Evolutionary conservation across 1,284 basidiomycete species (phyloP).

Genomic region (Golubevia sp.): DNA sequence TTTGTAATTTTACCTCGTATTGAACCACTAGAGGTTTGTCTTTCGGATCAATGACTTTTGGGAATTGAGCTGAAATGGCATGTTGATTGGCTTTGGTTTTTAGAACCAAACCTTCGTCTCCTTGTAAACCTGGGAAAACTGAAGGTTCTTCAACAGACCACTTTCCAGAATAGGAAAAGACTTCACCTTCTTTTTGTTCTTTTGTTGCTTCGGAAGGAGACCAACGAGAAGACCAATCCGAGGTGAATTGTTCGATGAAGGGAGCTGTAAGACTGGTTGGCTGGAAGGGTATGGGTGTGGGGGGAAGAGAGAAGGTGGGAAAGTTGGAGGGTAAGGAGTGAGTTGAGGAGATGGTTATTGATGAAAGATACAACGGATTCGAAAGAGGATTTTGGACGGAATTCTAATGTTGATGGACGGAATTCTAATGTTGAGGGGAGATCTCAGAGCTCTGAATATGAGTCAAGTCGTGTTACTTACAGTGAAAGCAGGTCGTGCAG

Average conservation of each 20-base stretch:
- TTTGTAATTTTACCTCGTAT: conserved; percentile 96
- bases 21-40: conserved; percentile 91
- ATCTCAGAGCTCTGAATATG: too few relatives aligned
- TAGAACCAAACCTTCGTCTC: conserved; percentile 61
- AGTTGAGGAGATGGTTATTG: too few relatives aligned
- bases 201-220: conserved; percentile 95
- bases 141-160: conserved; percentile 93
- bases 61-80: conserved; percentile 93
- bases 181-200: conserved; percentile 64
- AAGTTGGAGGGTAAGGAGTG: too few relatives aligned
- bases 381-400: too few relatives aligned
- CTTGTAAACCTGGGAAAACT: conserved; percentile 67
- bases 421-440: too few relatives aligned
- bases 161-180: conserved; percentile 91
- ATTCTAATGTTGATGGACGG: too few relatives aligned
- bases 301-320: neutral
- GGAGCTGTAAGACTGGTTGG: conserved; percentile 82
- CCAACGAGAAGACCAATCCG: conserved; percentile 89
- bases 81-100: conserved; percentile 90
- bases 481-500: neutral
- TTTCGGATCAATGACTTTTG: conserved; percentile 77
- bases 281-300: conserved; percentile 62
- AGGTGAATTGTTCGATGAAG: conserved; percentile 96
- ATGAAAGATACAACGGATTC: too few relatives aligned
- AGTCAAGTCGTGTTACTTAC: too few relatives aligned